A percentile compares a stretch with the other conserved stretches of the same genome.
Conservation (phyloP, 2,329 filamentous ascomycete genomes). For the Penicillium aurantiogriseum region DNA sequence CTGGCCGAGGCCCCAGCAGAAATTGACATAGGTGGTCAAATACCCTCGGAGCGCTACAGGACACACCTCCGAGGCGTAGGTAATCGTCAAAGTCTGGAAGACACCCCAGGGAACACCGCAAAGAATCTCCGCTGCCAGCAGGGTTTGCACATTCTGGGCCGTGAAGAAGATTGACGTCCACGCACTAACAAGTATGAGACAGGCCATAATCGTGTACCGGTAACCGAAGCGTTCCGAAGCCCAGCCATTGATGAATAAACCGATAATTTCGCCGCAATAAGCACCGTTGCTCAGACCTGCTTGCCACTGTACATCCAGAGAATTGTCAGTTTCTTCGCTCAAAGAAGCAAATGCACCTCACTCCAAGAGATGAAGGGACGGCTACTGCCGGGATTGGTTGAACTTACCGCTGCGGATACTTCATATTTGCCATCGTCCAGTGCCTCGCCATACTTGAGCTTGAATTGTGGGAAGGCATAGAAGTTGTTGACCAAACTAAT, state of each 20-base stretch:
- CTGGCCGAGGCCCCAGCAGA: constrained; percentile 51
- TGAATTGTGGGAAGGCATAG: constrained; percentile 52
- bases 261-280: constrained; percentile 49
- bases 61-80: constrained; percentile 50
- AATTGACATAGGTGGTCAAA: constrained; percentile 49
- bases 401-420: constrained; percentile 40
- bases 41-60: constrained; percentile 47
- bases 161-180: constrained; percentile 55
- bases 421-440: constrained; percentile 37
- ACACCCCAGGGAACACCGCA: constrained; percentile 54
- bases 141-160: constrained; percentile 46
- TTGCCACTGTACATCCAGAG: constrained; percentile 41
- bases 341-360: neutral
- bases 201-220: constrained; percentile 51
- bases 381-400: neutral
- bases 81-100: constrained; percentile 51
- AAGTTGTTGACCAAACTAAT: constrained; percentile 79
- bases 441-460: constrained; percentile 41
- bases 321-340: constrained; percentile 15
- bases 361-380: neutral
- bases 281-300: constrained; percentile 47
- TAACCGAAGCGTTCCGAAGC: constrained; percentile 54
- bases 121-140: constrained; percentile 53
- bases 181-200: constrained; percentile 46
- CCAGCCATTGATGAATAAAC: constrained; percentile 52